Percentiles rank a stretch among this genome's conserved stretches.
These are phyloP conservation scores for Platismatia glauca DNA, from an alignment of 495 filamentous ascomycete species.

Conservation along the genomic window DNA sequence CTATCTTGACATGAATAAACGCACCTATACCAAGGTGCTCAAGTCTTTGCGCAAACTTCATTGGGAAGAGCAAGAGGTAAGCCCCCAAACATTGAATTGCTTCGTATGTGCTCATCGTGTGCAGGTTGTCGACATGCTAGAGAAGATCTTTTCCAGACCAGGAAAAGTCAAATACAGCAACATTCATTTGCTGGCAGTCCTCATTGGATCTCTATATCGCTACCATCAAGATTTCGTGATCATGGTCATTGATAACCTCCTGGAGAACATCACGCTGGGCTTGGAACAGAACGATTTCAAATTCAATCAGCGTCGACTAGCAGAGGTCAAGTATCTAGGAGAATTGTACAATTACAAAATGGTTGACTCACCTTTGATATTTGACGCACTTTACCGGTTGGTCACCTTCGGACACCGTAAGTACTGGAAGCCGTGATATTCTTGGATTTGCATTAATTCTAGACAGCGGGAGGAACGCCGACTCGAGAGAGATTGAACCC, in stretches of 20 bases:
- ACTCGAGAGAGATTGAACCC: slow-evolving; percentile 62
- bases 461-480: slow-evolving; percentile 63
- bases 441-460: not conserved
- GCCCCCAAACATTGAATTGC: not conserved
- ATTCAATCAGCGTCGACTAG: slow-evolving; percentile 90
- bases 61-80: slow-evolving; percentile 86
- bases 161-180: slow-evolving; percentile 97
- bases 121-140: slow-evolving; percentile 68
- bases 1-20: slow-evolving; percentile 87
- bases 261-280: slow-evolving; percentile 81
- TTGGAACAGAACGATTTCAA: slow-evolving; percentile 96
- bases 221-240: slow-evolving; percentile 90
- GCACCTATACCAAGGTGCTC: slow-evolving; percentile 83
- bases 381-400: slow-evolving; percentile 90
- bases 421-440: slow-evolving; percentile 21
- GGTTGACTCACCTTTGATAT: slow-evolving; percentile 91
- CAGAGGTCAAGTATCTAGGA: slow-evolving; percentile 91
- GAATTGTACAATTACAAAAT: slow-evolving; percentile 98
- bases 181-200: slow-evolving; percentile 86
- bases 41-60: slow-evolving; percentile 92
- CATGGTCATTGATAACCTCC: slow-evolving; percentile 75
- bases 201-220: slow-evolving; percentile 77
- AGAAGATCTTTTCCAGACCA: slow-evolving; percentile 90
- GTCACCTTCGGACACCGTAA: slow-evolving; percentile 79
- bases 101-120: not conserved